Percentiles rank a stretch among this genome's conserved stretches.
These are phyloP conservation scores for Fusarium sp. DNA, from an alignment of 2,329 filamentous ascomycete species.

Conservation along the genomic window DNA sequence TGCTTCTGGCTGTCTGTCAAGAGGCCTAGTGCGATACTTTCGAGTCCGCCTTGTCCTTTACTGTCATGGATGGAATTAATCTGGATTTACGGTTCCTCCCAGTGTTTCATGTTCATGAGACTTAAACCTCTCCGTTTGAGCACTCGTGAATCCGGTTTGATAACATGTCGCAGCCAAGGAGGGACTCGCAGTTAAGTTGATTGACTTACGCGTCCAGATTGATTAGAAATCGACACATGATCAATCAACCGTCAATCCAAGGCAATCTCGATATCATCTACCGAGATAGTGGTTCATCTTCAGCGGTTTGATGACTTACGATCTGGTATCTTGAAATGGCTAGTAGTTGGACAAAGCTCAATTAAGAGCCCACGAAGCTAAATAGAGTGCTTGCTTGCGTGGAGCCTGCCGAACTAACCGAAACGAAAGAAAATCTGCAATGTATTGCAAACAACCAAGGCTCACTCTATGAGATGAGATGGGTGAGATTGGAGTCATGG, in stretches of 20 bases:
- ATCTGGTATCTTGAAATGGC: conserved; percentile 21
- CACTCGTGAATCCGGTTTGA: conserved; percentile 2
- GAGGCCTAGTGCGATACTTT: conserved; percentile 10
- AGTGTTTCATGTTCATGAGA: background rate
- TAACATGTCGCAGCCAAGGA: conserved; percentile 6
- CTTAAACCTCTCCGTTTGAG: background rate
- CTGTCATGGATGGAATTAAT: background rate
- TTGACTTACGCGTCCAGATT: background rate
- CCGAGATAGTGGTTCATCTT: conserved; percentile 1
- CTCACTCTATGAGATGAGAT: too few species aligned
- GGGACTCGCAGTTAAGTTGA: too few species aligned
- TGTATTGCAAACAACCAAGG: too few species aligned
- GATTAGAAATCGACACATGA: background rate
- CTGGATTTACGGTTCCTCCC: background rate
- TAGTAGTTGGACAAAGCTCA: conserved; percentile 7
- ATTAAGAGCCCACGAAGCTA: too few species aligned
- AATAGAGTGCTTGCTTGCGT: too few species aligned
- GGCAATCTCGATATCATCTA: conserved; percentile 6
- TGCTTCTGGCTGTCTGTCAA: conserved; percentile 19
- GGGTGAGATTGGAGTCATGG: too few species aligned
- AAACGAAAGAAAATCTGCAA: too few species aligned
- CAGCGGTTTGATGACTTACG: conserved; percentile 4
- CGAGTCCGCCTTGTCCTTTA: conserved; percentile 11
- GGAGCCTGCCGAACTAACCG: too few species aligned
- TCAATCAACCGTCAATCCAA: conserved; percentile 1